phyloP scores from a whole-genome alignment of 2,329 filamentous ascomycete genomes.

The Aspergillus sp. region DNA sequence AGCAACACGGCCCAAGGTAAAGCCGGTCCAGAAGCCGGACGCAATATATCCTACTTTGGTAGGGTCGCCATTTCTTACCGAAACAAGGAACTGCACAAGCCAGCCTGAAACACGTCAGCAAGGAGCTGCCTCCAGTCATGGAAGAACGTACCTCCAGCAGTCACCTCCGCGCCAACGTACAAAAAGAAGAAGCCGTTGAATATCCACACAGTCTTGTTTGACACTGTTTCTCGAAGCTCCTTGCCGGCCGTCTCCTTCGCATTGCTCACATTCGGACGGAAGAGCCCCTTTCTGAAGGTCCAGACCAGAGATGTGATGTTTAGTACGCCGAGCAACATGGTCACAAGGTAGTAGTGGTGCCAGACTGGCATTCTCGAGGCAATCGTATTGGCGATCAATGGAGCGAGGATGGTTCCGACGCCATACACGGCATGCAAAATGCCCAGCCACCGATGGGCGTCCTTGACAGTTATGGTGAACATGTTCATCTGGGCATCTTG shows the following conservation, averaged over 20 bases:
- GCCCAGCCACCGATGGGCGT: conserved; percentile 27
- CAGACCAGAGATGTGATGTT: conserved; percentile 19
- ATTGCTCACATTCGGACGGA: conserved; percentile 22
- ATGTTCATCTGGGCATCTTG: conserved; percentile 26
- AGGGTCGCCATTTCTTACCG: conserved; percentile 24
- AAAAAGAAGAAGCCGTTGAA: conserved; percentile 29
- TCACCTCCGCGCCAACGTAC: conserved; percentile 27
- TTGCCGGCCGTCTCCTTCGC: conserved; percentile 22
- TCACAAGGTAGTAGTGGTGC: conserved; percentile 27
- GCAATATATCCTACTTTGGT: conserved; percentile 28
- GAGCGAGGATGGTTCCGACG: conserved; percentile 23
- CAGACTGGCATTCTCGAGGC: conserved; percentile 23
- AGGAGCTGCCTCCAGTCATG: background rate
- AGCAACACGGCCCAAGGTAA: conserved; percentile 25
- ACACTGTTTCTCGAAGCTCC: conserved; percentile 22
- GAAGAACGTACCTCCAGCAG: conserved; percentile 22
- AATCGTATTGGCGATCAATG: conserved; percentile 26
- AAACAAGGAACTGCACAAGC: conserved; percentile 28
- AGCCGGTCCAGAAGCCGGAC: conserved; percentile 27
- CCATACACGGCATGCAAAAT: conserved; percentile 27
- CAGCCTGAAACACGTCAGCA: conserved; percentile 18
- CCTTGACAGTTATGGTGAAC: conserved; percentile 25
- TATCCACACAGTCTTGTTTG: conserved; percentile 24
- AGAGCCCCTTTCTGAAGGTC: conserved; percentile 24
- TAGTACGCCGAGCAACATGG: conserved; percentile 16